These are phyloP conservation scores for Colletotrichum noveboracense DNA, from an alignment of 2,329 filamentous ascomycete species.

Conservation along the genomic window DNA sequence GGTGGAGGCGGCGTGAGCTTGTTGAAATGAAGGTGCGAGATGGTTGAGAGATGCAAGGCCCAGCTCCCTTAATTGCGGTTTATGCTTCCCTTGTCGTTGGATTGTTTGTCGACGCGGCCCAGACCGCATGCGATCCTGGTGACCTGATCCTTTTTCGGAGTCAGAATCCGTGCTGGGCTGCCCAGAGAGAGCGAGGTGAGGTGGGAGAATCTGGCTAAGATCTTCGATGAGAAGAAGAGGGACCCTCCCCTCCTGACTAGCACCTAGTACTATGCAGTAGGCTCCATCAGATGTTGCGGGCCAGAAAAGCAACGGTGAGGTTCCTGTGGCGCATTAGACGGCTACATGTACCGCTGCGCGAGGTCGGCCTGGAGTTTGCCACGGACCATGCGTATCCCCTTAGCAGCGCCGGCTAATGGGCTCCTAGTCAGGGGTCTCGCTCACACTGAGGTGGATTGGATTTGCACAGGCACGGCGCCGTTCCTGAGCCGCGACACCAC, in stretches of 20 bases:
- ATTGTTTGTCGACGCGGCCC: not conserved
- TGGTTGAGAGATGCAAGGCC: not conserved
- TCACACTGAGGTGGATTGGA: not conserved
- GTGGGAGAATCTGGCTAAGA: not conserved
- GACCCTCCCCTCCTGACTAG: not conserved
- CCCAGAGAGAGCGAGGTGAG: not conserved
- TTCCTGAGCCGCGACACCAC: slow-evolving; percentile 16
- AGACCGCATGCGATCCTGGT: not conserved
- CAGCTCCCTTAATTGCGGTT: slow-evolving; percentile 1
- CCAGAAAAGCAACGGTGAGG: not conserved
- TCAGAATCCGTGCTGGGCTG: not conserved
- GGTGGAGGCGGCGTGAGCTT: not conserved
- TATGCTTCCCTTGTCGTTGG: not conserved
- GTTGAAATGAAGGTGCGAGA: not conserved
- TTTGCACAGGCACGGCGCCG: not conserved
- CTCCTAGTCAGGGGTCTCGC: slow-evolving; percentile 14
- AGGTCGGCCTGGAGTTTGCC: not conserved
- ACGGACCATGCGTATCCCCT: not conserved
- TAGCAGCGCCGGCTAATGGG: not conserved
- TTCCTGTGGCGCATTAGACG: slow-evolving; percentile 1
- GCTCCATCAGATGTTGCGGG: not conserved
- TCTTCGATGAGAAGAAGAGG: not conserved
- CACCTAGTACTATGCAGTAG: not conserved
- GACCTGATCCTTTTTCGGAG: not conserved
- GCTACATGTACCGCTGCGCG: not conserved